These are phyloP conservation scores for Hypoxylon rickii DNA, from an alignment of 495 filamentous ascomycete species.

Conservation along the genomic window DNA sequence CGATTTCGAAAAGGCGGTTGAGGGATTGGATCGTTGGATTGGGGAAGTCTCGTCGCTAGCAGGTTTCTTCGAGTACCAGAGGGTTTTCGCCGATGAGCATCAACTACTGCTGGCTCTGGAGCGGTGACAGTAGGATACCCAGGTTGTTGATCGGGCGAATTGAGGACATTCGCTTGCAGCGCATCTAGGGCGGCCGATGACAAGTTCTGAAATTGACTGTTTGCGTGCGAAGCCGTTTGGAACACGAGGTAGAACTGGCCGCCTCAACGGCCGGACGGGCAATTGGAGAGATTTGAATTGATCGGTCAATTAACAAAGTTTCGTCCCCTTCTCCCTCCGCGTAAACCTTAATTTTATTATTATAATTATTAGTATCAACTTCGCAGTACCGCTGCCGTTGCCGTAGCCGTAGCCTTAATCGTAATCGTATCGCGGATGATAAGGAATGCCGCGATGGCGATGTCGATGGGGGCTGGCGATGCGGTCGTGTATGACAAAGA, in stretches of 20 bases:
- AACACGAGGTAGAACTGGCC: slow-evolving; percentile 41
- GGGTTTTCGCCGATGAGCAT: slow-evolving; percentile 38
- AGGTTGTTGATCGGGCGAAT: slow-evolving; percentile 45
- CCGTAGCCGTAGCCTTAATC: background rate
- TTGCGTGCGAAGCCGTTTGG: slow-evolving; percentile 54
- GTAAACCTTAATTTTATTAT: slow-evolving; percentile 21
- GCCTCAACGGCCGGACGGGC: slow-evolving; percentile 44
- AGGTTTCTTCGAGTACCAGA: slow-evolving; percentile 46
- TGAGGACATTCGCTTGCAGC: slow-evolving; percentile 37
- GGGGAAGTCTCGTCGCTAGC: slow-evolving; percentile 27
- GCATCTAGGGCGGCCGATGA: slow-evolving; percentile 47
- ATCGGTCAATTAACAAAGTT: slow-evolving; percentile 8
- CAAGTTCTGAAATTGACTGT: slow-evolving; percentile 37
- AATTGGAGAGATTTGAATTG: slow-evolving; percentile 22
- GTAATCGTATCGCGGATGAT: background rate
- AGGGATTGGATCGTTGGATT: slow-evolving; percentile 40
- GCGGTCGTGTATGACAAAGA: slow-evolving; percentile 29
- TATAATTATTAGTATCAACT: background rate
- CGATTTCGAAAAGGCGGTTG: slow-evolving; percentile 54
- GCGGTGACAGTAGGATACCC: slow-evolving; percentile 36
- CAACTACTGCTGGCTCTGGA: slow-evolving; percentile 21
- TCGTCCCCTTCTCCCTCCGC: slow-evolving; percentile 26
- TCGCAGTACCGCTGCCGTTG: too few relatives aligned
- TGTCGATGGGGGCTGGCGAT: background rate
- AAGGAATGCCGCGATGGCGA: background rate